phyloP scores from a whole-genome alignment of 2,329 filamentous ascomycete species.

The Fusarium pilosicola region DNA sequence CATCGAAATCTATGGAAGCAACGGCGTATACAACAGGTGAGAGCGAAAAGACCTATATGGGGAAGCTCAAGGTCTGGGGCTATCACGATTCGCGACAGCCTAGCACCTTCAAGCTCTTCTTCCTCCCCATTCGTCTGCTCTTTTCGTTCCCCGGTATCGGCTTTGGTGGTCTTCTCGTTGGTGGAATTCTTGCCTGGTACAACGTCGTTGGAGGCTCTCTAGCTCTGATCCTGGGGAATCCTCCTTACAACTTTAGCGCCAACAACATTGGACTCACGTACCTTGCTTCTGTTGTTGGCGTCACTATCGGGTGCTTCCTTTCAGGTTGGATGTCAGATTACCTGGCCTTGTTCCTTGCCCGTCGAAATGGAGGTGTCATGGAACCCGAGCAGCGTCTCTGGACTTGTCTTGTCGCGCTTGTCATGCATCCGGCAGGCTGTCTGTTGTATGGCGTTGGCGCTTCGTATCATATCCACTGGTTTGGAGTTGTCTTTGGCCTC shows the following conservation, averaged over 20 bases:
- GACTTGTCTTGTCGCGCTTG: slow-evolving; percentile 31
- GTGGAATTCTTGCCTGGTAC: slow-evolving; percentile 38
- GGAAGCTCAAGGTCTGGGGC: slow-evolving; percentile 38
- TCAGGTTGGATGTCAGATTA: slow-evolving; percentile 39
- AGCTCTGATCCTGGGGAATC: not conserved
- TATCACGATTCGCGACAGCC: slow-evolving; percentile 27
- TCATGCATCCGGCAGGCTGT: slow-evolving; percentile 38
- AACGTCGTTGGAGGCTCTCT: not conserved
- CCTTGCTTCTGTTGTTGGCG: not conserved
- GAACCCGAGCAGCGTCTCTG: slow-evolving; percentile 43
- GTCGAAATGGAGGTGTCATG: slow-evolving; percentile 38
- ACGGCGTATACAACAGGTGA: not conserved
- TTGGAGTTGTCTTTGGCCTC: slow-evolving; percentile 32
- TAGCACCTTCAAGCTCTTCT: slow-evolving; percentile 34
- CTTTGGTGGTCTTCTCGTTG: slow-evolving; percentile 37
- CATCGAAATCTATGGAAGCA: not conserved
- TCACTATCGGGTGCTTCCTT: not conserved
- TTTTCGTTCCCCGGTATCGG: slow-evolving; percentile 34
- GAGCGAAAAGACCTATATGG: slow-evolving; percentile 9
- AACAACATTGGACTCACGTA: slow-evolving; percentile 1
- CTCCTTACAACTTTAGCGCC: not conserved
- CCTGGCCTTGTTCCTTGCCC: slow-evolving; percentile 31
- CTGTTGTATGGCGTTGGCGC: slow-evolving; percentile 32
- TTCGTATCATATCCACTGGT: slow-evolving; percentile 39
- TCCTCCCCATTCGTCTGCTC: slow-evolving; percentile 21